Evolutionary conservation across 2,329 filamentous ascomycete species (phyloP), one percentile per base, ranked within the genome.

Genomic region (Aspergillus carbonarius): DNA sequence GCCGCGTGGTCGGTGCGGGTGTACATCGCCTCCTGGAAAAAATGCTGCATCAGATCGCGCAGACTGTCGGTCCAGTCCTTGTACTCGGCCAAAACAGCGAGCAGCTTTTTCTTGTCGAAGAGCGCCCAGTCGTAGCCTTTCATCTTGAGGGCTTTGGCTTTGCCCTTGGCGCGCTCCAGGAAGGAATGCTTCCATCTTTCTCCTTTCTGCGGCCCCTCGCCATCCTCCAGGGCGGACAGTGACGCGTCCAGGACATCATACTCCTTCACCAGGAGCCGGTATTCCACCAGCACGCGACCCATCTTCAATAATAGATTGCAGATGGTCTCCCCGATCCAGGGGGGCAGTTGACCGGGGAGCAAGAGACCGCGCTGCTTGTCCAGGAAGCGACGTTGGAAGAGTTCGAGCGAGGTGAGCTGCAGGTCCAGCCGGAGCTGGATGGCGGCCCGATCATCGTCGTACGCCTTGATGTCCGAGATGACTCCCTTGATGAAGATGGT

Each of bases 101-200:
- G 53, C 49, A 73, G 57, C 54, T 66, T 70, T 54, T 69, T 64
- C 58, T 65, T 70, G 55, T 73, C 69, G 40, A 72, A 73, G 6
- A 73, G 63, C 3, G 69, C 66, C 70, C 70, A 72, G 60, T 73
- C 65, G 30, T 67, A 68, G 3, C 68, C 65, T 35, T 70, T 66
- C 25, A 63, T 47, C 54, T 71, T 72, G 18, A 69, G 60, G 1
- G 50, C 30, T 30, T 64, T 66, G 18, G 63, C 66, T 39, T 67
- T 66, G 20, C 15, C 55, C 60, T 70, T 70, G 4, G 58, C 66
- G 15, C 63, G 58, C 18, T 68, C 61, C n/a, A 66, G 30, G n/a
- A 70, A 55, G 0, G 60, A 66, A 51, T 65, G 57, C 47, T 66
- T 62, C 57, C 37, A 53, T 30, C 64, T 66, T 50, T 64, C 55